Percentiles rank a stretch among this genome's conserved stretches.
These are phyloP conservation scores for Amauroascus niger DNA, from an alignment of 2,329 filamentous ascomycete species.

Conservation along the genomic window DNA sequence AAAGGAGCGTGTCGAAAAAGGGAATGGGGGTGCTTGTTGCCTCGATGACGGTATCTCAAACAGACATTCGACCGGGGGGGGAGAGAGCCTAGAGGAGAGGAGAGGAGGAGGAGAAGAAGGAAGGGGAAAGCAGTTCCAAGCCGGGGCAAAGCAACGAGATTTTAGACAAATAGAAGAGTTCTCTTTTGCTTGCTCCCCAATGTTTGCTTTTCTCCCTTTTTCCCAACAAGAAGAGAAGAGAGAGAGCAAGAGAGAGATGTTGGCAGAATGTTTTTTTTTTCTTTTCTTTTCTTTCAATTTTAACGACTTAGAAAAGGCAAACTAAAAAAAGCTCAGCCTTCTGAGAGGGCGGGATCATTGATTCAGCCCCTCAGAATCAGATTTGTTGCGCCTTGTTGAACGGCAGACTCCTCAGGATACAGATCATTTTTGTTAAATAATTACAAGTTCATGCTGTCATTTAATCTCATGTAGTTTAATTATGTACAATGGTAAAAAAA, in stretches of 20 bases:
- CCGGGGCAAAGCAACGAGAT: neutral
- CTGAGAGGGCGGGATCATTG: too few relatives aligned
- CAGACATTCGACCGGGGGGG: neutral
- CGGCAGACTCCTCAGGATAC: neutral
- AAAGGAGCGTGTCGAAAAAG: conserved; percentile 4
- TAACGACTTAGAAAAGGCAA: too few relatives aligned
- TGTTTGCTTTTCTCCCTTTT: conserved; percentile 1
- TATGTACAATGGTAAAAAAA: conserved; percentile 5
- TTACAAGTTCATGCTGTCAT: neutral
- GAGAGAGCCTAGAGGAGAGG: too few relatives aligned
- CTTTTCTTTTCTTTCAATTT: too few relatives aligned
- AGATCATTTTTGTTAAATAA: neutral
- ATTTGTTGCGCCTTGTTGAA: too few relatives aligned
- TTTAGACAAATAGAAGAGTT: neutral
- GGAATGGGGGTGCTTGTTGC: neutral
- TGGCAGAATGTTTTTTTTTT: too few relatives aligned
- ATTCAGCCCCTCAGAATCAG: too few relatives aligned
- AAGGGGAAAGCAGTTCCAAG: too few relatives aligned
- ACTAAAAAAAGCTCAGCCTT: too few relatives aligned
- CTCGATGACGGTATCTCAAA: neutral
- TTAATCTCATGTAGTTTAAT: neutral
- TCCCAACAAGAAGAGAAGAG: too few relatives aligned
- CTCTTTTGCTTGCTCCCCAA: neutral
- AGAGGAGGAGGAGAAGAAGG: too few relatives aligned
- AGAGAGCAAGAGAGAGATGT: neutral